Evolutionary conservation across 2,329 filamentous ascomycete species (phyloP).

Genomic region (Massarina eburnea): DNA sequence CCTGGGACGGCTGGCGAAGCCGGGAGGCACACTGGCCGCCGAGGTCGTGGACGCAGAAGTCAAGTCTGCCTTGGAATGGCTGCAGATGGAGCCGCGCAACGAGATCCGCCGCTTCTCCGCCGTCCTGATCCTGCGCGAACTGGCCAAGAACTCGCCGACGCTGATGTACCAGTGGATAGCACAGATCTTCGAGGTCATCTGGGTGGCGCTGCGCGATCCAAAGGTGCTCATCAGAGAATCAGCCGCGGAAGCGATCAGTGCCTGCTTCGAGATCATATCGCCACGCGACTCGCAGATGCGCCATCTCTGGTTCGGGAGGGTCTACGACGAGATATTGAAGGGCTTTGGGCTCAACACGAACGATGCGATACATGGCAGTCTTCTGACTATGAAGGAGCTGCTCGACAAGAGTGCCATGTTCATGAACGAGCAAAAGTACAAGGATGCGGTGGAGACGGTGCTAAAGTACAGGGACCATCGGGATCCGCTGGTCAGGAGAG

Average conservation of each 20-base stretch:
- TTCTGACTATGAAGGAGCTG: conserved; percentile 89
- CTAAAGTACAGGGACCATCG: conserved; percentile 90
- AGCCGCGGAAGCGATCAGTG: conserved; percentile 88
- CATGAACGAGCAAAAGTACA: conserved; percentile 88
- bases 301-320: conserved; percentile 83
- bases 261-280: conserved; percentile 93
- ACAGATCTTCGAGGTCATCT: conserved; percentile 94
- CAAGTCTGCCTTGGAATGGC: conserved; percentile 93
- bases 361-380: conserved; percentile 89
- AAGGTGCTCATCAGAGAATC: conserved; percentile 91
- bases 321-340: conserved; percentile 80
- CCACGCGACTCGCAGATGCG: conserved; percentile 89
- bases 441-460: conserved; percentile 89
- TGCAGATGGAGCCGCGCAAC: conserved; percentile 83
- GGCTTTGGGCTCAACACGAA: conserved; percentile 77
- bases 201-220: conserved; percentile 87
- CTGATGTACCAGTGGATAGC: conserved; percentile 93
- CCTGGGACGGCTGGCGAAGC: conserved; percentile 85
- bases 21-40: conserved; percentile 89
- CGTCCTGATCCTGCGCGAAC: conserved; percentile 84
- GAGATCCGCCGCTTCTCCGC: conserved; percentile 93
- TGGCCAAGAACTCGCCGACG: conserved; percentile 90
- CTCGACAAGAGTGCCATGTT: conserved; percentile 97
- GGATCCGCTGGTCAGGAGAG: conserved; percentile 82
- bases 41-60: conserved; percentile 97